Conservation (phyloP, 768 basidiomycete genomes). For the Phallus indusiatus region DNA sequence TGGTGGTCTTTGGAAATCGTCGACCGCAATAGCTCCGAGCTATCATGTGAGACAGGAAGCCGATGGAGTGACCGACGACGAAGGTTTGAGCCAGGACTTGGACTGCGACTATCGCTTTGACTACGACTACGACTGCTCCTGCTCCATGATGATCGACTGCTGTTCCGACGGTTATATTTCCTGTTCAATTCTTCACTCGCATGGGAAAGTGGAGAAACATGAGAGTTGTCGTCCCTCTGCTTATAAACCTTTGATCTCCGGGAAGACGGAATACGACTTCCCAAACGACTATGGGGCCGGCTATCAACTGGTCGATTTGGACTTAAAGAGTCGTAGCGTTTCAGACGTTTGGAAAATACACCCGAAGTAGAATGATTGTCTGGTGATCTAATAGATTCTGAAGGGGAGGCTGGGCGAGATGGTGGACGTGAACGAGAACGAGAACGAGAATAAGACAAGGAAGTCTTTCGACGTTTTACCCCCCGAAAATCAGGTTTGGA, state of each 20-base stretch:
- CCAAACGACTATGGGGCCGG: neutral
- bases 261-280: neutral
- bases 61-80: slow-evolving; percentile 52
- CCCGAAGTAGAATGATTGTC: neutral
- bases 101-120: slow-evolving; percentile 30
- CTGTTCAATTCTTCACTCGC: neutral
- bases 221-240: neutral
- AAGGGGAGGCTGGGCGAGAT: slow-evolving; percentile 23
- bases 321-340: neutral
- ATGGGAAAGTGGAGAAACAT: neutral
- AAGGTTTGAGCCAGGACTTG: slow-evolving; percentile 23
- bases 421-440: slow-evolving; percentile 52
- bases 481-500: slow-evolving; percentile 26
- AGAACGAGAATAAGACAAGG: slow-evolving; percentile 31
- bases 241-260: neutral
- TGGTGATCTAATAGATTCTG: slow-evolving; percentile 22
- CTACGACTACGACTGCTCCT: slow-evolving; percentile 43
- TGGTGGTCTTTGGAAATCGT: neutral
- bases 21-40: neutral
- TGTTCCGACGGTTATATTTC: slow-evolving; percentile 30
- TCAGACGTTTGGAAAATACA: slow-evolving; percentile 34
- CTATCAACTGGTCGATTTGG: neutral
- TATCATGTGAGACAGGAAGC: slow-evolving; percentile 30
- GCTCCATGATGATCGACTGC: slow-evolving; percentile 36
- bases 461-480: slow-evolving; percentile 19